A percentile compares a stretch with the other conserved stretches of the same genome.
phyloP scores from a whole-genome alignment of 257 asterid genomes.

The Capsicum pubescens region DNA sequence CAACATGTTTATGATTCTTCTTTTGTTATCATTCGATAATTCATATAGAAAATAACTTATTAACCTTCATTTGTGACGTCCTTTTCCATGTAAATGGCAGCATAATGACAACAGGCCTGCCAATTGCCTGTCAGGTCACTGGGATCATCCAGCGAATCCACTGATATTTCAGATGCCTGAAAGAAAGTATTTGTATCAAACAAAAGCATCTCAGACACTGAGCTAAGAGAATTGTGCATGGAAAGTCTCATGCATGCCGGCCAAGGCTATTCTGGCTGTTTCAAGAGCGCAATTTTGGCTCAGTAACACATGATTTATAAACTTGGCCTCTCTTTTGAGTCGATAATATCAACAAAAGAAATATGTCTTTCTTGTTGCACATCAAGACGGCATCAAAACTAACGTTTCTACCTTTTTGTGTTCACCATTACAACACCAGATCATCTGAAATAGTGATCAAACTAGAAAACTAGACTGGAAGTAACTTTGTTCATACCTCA shows the following conservation, averaged over 20 bases:
- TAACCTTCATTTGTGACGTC: conserved; percentile 52
- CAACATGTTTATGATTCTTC: neutral
- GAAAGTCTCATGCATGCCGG: neutral
- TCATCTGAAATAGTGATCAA: neutral
- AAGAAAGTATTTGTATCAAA: conserved; percentile 5
- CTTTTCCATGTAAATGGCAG: conserved; percentile 73
- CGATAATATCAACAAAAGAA: too few species aligned
- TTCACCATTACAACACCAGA: neutral
- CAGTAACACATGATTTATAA: neutral
- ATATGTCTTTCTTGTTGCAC: neutral
- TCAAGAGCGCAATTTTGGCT: neutral
- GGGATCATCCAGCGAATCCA: conserved; percentile 54
- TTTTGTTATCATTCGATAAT: neutral
- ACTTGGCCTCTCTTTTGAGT: neutral
- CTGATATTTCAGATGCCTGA: conserved; percentile 66
- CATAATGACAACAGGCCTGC: conserved; percentile 79
- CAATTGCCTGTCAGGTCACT: conserved; percentile 54
- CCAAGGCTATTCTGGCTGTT: neutral
- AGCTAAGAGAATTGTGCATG: neutral
- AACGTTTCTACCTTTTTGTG: neutral
- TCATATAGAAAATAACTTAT: neutral
- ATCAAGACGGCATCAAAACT: neutral
- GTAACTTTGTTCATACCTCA: conserved; percentile 42
- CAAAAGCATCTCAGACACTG: neutral
- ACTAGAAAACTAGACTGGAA: neutral